Percentiles rank a stretch among this genome's conserved stretches.
phyloP scores from a whole-genome alignment of 257 asterid genomes.

The Forsythia viridissima region DNA sequence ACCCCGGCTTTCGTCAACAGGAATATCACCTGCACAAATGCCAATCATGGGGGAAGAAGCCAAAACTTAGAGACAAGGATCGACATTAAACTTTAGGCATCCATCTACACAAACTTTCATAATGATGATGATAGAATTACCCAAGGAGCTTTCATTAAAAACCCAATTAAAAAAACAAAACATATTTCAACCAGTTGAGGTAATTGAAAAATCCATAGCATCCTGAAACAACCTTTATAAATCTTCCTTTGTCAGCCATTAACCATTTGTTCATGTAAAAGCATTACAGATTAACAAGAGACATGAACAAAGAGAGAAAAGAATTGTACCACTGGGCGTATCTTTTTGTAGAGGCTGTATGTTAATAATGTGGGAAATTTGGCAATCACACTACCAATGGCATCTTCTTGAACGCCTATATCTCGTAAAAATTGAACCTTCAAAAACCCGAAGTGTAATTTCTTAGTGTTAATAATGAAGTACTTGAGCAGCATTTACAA shows the following conservation, averaged over 20 bases:
- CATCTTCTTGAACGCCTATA: slow-evolving; percentile 75
- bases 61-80: background rate
- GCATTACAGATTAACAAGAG: background rate
- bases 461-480: slow-evolving; percentile 4
- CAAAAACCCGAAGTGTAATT: background rate
- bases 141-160: background rate
- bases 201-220: background rate
- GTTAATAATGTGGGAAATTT: slow-evolving; percentile 83
- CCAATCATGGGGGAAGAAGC: background rate
- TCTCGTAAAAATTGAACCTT: slow-evolving; percentile 90
- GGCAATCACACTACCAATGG: slow-evolving; percentile 64
- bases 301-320: background rate
- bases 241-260: background rate
- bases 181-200: background rate
- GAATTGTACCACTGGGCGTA: slow-evolving; percentile 78
- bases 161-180: background rate
- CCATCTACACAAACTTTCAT: background rate
- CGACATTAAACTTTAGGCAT: background rate
- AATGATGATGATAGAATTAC: background rate
- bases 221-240: background rate
- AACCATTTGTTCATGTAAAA: background rate
- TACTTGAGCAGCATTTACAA: background rate
- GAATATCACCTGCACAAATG: slow-evolving; percentile 60
- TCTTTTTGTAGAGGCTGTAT: slow-evolving; percentile 88
- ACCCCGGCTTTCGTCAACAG: slow-evolving; percentile 89